Percentiles rank a stretch among this genome's conserved stretches.
Evolutionary conservation across 208 protist genomes (phyloP).

Genomic region (Acanthamoeba sp.): DNA sequence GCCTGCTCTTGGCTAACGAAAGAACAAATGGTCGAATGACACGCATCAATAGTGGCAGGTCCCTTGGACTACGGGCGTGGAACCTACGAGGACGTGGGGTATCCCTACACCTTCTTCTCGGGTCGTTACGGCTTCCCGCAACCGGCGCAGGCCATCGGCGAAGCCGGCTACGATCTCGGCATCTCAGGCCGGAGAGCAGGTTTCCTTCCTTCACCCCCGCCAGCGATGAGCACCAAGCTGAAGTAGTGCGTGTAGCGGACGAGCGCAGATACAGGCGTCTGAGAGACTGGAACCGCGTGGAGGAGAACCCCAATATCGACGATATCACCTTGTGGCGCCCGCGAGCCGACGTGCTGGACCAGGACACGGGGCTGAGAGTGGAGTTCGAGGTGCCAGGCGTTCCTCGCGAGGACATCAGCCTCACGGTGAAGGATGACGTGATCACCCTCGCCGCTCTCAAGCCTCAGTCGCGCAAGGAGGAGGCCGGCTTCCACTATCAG

Average conservation of each 20-base stretch:
- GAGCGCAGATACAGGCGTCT: neutral
- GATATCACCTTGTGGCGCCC: constrained; percentile 51
- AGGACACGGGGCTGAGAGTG: neutral
- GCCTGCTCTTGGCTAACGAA: too few species aligned
- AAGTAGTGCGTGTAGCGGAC: neutral
- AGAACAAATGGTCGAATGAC: too few species aligned
- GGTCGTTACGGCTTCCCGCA: neutral
- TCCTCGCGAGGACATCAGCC: neutral
- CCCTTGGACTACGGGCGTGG: neutral
- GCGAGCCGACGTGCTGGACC: neutral
- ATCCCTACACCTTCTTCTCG: neutral
- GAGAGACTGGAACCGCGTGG: neutral
- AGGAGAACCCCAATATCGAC: constrained; percentile 50
- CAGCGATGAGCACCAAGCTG: neutral
- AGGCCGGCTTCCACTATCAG: constrained; percentile 53
- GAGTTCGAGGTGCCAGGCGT: constrained; percentile 61
- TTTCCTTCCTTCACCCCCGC: too few species aligned
- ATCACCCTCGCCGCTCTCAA: constrained; percentile 54
- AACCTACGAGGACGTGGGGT: neutral
- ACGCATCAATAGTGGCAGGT: too few species aligned
- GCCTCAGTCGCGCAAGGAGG: constrained; percentile 66
- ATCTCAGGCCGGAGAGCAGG: neutral
- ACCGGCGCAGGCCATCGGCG: neutral
- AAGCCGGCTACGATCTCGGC: constrained; percentile 29
- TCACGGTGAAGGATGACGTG: neutral